Percentiles rank a stretch among this genome's conserved stretches.
phyloP scores from a whole-genome alignment of 306 rosid genomes.

The Gynostemma pentaphyllum region DNA sequence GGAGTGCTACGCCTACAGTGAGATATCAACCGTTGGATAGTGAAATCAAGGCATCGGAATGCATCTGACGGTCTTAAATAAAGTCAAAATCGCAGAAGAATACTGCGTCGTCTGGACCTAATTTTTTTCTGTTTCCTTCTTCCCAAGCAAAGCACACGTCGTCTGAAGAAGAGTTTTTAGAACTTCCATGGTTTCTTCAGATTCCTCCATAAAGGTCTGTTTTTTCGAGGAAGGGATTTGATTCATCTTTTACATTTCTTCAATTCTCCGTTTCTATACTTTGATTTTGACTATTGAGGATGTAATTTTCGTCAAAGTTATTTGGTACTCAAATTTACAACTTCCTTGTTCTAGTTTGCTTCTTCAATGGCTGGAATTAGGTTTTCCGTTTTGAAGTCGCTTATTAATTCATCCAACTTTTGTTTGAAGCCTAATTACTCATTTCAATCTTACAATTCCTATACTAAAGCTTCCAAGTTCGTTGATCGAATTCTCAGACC shows the following conservation, averaged over 20 bases:
- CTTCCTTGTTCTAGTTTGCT: background rate
- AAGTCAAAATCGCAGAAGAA: background rate
- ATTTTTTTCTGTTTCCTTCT: background rate
- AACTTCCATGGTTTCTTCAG: background rate
- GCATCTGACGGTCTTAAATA: background rate
- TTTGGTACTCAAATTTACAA: background rate
- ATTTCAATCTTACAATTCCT: constrained; percentile 16
- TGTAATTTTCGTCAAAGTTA: background rate
- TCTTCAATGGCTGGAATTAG: constrained; percentile 40
- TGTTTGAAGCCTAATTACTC: constrained; percentile 14
- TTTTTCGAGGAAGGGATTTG: background rate
- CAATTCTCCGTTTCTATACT: background rate
- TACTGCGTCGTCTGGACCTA: no score
- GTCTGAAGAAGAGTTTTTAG: background rate
- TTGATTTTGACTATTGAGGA: background rate
- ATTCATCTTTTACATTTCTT: background rate
- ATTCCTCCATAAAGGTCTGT: background rate
- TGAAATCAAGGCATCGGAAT: background rate
- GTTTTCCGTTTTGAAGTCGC: constrained; percentile 24
- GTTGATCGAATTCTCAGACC: constrained; percentile 18
- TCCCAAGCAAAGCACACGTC: background rate
- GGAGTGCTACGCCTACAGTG: no score
- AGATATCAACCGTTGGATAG: background rate
- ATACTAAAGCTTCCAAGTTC: constrained; percentile 13
- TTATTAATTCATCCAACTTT: constrained; percentile 20